Percentiles rank a stretch among this genome's conserved stretches.
phyloP scores from a whole-genome alignment of 148 eudicot genomes.

The Chenopodium suecicum region DNA sequence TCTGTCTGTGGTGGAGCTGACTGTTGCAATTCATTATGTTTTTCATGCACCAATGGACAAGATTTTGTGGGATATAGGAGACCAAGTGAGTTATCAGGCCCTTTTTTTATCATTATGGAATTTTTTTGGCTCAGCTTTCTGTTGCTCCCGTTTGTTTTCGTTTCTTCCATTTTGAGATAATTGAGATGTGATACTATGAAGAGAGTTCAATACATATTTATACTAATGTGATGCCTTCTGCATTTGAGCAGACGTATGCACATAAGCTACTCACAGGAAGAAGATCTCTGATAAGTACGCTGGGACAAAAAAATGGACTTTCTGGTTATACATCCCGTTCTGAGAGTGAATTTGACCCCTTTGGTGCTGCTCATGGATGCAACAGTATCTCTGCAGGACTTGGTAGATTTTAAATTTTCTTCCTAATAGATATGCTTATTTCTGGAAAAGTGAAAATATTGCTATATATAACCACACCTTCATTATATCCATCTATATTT shows the following conservation, averaged over 20 bases:
- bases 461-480: neutral
- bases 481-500: constrained; percentile 3
- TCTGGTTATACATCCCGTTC: constrained; percentile 45
- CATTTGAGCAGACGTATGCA: constrained; percentile 52
- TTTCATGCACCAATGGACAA: constrained; percentile 88
- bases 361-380: constrained; percentile 92
- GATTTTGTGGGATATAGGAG: constrained; percentile 82
- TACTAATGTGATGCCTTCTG: constrained; percentile 3
- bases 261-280: constrained; percentile 89
- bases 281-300: constrained; percentile 51
- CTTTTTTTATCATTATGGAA: neutral
- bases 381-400: constrained; percentile 97
- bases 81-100: constrained; percentile 53
- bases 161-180: neutral
- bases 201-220: too few relatives aligned
- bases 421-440: neutral
- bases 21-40: constrained; percentile 84
- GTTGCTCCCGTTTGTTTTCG: neutral
- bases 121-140: neutral
- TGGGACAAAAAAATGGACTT: constrained; percentile 51
- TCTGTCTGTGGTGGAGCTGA: constrained; percentile 73
- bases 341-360: constrained; percentile 76
- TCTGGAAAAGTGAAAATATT: neutral
- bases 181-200: neutral
- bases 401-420: constrained; percentile 39